phyloP scores from a whole-genome alignment of 2,329 filamentous ascomycete species.

The Ceratocystis huliohia region DNA sequence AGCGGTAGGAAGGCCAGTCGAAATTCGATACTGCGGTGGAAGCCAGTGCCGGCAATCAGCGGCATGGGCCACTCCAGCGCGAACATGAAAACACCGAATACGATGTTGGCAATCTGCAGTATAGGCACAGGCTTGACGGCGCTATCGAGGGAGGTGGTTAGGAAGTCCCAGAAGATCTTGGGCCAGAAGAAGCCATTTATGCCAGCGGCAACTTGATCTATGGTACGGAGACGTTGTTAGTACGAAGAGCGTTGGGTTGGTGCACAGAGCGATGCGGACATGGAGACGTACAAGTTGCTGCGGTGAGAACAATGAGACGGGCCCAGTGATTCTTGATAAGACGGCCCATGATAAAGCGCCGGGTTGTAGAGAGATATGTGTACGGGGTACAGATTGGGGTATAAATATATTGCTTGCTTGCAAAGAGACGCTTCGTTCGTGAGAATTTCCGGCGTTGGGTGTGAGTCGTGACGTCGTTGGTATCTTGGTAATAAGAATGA shows the following conservation, averaged over 20 bases:
- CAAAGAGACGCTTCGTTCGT: background rate
- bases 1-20: slow-evolving; percentile 74
- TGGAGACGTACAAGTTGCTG: slow-evolving; percentile 53
- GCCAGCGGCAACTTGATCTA: slow-evolving; percentile 76
- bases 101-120: slow-evolving; percentile 77
- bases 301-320: slow-evolving; percentile 79
- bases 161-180: slow-evolving; percentile 96
- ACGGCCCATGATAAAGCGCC: slow-evolving; percentile 58
- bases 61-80: slow-evolving; percentile 85
- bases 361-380: slow-evolving; percentile 23
- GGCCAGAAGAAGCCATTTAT: slow-evolving; percentile 94
- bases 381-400: background rate
- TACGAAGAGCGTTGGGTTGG: background rate
- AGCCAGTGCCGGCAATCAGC: slow-evolving; percentile 58
- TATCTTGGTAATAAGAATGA: slow-evolving; percentile 13
- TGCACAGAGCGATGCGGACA: background rate
- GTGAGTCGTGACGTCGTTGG: slow-evolving; percentile 16
- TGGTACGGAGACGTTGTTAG: background rate
- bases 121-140: slow-evolving; percentile 79
- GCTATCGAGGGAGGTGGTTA: slow-evolving; percentile 77
- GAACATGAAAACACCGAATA: slow-evolving; percentile 65
- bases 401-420: background rate
- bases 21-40: slow-evolving; percentile 81
- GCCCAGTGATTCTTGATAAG: slow-evolving; percentile 99
- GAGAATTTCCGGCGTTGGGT: background rate